These are phyloP conservation scores for Ustilago curta DNA, from an alignment of 1,284 basidiomycete species.

Conservation along the genomic window DNA sequence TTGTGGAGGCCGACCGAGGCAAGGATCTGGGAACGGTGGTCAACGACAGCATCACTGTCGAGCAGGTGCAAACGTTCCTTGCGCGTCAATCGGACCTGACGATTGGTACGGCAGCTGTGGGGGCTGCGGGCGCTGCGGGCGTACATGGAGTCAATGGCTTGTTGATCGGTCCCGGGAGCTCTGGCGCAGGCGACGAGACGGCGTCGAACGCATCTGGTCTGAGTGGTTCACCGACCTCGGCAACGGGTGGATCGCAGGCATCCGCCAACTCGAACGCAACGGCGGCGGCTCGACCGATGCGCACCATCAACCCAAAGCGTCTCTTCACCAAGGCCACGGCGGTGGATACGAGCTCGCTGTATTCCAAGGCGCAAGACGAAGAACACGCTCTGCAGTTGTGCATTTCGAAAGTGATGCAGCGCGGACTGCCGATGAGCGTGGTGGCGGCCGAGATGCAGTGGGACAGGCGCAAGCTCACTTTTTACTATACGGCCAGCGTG, in stretches of 20 bases:
- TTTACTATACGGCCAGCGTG: conserved; percentile 96
- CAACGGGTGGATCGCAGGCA: conserved; percentile 7
- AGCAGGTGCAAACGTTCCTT: conserved; percentile 79
- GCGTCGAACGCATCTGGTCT: conserved; percentile 23
- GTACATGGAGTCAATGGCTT: conserved; percentile 11
- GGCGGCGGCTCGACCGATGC: conserved; percentile 42
- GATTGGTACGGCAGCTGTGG: conserved; percentile 26
- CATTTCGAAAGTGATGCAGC: conserved; percentile 81
- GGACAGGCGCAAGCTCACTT: conserved; percentile 89
- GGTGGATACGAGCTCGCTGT: conserved; percentile 75
- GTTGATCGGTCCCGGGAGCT: background rate
- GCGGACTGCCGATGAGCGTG: conserved; percentile 92
- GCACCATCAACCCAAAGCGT: conserved; percentile 81
- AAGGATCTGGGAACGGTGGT: conserved; percentile 87
- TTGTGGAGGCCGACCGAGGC: conserved; percentile 95
- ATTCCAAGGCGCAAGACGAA: conserved; percentile 80
- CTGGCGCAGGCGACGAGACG: conserved; percentile 23
- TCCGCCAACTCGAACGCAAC: background rate
- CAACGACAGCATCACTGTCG: conserved; percentile 74
- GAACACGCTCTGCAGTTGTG: conserved; percentile 90
- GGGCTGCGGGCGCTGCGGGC: conserved; percentile 15
- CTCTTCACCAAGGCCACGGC: conserved; percentile 91
- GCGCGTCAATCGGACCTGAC: conserved; percentile 60
- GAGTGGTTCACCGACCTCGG: conserved; percentile 26
- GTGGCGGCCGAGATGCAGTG: conserved; percentile 97